Conservation (phyloP, 768 basidiomycete species). For the Boletus rufocinnamomeus region DNA sequence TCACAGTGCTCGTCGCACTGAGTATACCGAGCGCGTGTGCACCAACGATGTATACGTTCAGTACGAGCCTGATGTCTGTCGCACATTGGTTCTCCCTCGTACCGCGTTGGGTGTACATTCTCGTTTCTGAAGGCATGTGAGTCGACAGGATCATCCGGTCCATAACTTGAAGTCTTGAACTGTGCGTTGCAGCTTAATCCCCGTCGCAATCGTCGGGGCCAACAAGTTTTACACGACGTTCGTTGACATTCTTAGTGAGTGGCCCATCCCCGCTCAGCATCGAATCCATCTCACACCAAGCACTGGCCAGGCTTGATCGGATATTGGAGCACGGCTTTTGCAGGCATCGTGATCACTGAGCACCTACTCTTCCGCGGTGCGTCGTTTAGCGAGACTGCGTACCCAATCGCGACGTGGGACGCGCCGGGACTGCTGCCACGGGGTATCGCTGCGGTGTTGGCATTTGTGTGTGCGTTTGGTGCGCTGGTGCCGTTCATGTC, state of each 20-base stretch:
- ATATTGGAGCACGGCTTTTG: constrained; percentile 44
- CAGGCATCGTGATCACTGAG: constrained; percentile 43
- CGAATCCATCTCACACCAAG: constrained; percentile 18
- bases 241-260: constrained; percentile 42
- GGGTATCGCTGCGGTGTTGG: too few relatives aligned
- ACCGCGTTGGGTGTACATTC: constrained; percentile 48
- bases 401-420: constrained; percentile 43
- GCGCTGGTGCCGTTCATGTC: too few relatives aligned
- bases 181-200: constrained; percentile 39
- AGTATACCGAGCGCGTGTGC: constrained; percentile 56
- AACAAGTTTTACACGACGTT: constrained; percentile 47
- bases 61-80: constrained; percentile 47
- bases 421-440: constrained; percentile 39
- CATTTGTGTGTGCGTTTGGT: too few relatives aligned
- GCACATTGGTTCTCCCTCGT: constrained; percentile 35
- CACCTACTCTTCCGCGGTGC: constrained; percentile 45
- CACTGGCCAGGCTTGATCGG: constrained; percentile 41
- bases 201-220: constrained; percentile 50
- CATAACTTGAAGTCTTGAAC: not conserved
- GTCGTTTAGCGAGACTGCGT: constrained; percentile 34
- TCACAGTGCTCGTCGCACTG: constrained; percentile 52
- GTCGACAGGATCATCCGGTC: constrained; percentile 10
- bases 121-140: constrained; percentile 48
- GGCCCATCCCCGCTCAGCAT: not conserved
- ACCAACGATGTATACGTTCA: constrained; percentile 60